These are phyloP conservation scores for Epicoccum nigrum DNA, from an alignment of 2,329 filamentous ascomycete genomes.

Conservation along the genomic window DNA sequence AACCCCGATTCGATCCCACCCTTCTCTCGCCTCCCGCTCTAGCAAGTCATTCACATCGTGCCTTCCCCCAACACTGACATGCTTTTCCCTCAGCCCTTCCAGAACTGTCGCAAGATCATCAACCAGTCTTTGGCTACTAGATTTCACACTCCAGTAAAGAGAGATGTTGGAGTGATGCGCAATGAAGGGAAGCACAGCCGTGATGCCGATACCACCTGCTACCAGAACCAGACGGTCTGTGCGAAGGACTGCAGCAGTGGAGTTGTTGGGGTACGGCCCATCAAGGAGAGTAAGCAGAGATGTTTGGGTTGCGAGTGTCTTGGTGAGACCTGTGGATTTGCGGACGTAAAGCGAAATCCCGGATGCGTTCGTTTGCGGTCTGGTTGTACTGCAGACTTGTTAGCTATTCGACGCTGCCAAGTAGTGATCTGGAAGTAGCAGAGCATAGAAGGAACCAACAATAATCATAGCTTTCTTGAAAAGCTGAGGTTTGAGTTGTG, in stretches of 20 bases:
- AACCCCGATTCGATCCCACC: conserved; percentile 49
- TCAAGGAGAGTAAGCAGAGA: conserved; percentile 50
- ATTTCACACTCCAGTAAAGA: conserved; percentile 49
- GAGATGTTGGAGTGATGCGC: conserved; percentile 48
- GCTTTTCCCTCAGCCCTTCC: conserved; percentile 37
- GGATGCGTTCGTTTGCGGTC: not conserved
- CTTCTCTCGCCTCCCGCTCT: conserved; percentile 39
- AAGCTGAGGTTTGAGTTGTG: too few species aligned
- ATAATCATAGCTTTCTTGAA: too few species aligned
- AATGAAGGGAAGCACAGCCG: conserved; percentile 49
- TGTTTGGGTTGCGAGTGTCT: conserved; percentile 27
- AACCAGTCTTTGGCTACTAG: conserved; percentile 32
- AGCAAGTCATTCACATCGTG: conserved; percentile 45
- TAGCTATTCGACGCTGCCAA: too few species aligned
- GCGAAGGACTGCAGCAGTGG: conserved; percentile 22
- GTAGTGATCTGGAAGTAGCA: too few species aligned
- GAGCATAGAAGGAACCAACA: too few species aligned
- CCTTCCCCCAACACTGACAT: conserved; percentile 46
- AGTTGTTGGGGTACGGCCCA: conserved; percentile 50
- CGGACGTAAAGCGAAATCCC: conserved; percentile 49
- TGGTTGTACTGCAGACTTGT: too few species aligned
- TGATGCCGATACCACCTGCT: conserved; percentile 57
- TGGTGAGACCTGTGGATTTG: conserved; percentile 48
- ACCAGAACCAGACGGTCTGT: conserved; percentile 49
- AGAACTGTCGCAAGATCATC: conserved; percentile 39